Conservation (phyloP, 2,329 filamentous ascomycete species). For the Camptophora hylomeconis region DNA sequence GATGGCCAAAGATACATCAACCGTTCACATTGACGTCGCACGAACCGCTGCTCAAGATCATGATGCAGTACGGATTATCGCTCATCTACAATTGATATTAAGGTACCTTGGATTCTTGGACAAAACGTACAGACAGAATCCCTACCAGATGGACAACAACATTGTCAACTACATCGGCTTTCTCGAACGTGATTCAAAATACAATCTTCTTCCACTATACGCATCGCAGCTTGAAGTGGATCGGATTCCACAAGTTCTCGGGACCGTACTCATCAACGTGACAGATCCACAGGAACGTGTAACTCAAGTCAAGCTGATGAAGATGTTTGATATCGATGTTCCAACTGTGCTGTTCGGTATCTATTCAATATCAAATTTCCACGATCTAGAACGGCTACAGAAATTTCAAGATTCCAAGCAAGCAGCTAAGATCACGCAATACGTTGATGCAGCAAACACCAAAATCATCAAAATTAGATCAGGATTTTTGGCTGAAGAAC, state of each 20-base stretch:
- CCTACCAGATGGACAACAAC: conserved; percentile 55
- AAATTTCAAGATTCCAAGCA: conserved; percentile 6
- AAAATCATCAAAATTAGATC: conserved; percentile 41
- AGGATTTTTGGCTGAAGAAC: conserved; percentile 55
- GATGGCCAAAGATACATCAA: conserved; percentile 22
- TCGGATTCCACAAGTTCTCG: conserved; percentile 55
- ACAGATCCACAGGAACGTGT: conserved; percentile 51
- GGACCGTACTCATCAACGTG: conserved; percentile 63
- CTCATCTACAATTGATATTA: conserved; percentile 55
- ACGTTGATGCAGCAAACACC: conserved; percentile 9
- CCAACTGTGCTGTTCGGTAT: conserved; percentile 53
- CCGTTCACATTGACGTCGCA: conserved; percentile 32
- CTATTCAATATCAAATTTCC: conserved; percentile 41
- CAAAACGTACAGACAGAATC: conserved; percentile 28
- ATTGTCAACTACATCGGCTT: conserved; percentile 72
- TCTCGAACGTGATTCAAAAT: conserved; percentile 57
- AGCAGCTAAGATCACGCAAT: conserved; percentile 10
- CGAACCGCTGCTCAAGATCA: conserved; percentile 32
- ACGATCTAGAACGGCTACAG: conserved; percentile 21
- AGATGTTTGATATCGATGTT: conserved; percentile 59
- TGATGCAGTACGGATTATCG: conserved; percentile 53
- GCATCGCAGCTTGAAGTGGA: conserved; percentile 58
- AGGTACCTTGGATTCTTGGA: conserved; percentile 43
- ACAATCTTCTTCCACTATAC: conserved; percentile 75
- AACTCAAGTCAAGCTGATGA: conserved; percentile 60